These are phyloP conservation scores for Eucalyptus caleyi DNA, from an alignment of 345 rosid species.

Conservation along the genomic window DNA sequence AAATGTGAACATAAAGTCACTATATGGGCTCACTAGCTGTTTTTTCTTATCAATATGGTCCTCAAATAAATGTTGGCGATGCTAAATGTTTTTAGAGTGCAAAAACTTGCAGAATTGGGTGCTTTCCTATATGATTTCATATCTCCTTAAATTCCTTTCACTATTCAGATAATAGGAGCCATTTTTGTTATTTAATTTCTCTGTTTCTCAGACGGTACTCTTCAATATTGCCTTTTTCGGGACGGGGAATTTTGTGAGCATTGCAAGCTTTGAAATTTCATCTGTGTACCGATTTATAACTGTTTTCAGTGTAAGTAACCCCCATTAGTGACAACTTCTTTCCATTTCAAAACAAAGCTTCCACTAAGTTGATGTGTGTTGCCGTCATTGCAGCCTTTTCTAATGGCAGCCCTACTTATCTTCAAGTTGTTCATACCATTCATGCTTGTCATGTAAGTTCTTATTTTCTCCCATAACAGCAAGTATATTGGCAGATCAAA, in stretches of 20 bases:
- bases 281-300: conserved; percentile 91
- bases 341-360: not conserved
- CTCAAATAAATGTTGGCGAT: not conserved
- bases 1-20: not conserved
- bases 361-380: not conserved
- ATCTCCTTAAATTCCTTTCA: not conserved
- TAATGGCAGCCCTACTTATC: conserved; percentile 91
- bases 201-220: conserved; percentile 53
- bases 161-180: not conserved
- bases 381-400: conserved; percentile 58
- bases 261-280: conserved; percentile 98
- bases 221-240: conserved; percentile 96
- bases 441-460: conserved; percentile 87
- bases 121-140: not conserved
- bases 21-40: not conserved
- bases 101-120: not conserved
- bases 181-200: not conserved
- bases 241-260: conserved; percentile 93
- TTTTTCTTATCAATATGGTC: not conserved
- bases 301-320: conserved; percentile 76
- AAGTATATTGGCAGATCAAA: not conserved
- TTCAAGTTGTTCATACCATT: conserved; percentile 96
- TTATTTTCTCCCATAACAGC: not conserved
- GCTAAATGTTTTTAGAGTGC: not conserved
- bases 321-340: not conserved